Conservation (phyloP, 352 stramenopile species). For the Globisporangium megalacanthum region DNA sequence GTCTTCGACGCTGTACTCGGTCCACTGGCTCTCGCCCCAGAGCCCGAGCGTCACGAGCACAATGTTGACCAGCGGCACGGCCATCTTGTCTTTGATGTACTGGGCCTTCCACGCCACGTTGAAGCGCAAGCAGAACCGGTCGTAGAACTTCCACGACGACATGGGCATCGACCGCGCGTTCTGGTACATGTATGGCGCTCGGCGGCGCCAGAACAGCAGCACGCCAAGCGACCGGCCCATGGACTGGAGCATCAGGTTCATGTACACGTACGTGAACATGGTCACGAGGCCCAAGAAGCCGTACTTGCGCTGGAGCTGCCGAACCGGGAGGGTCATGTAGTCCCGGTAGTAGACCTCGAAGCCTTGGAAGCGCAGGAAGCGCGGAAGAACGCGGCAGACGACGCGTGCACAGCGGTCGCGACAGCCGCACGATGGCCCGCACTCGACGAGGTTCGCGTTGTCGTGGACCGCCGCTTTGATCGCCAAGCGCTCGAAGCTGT, state of each 20-base stretch:
- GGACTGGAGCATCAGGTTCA: slow-evolving; percentile 44
- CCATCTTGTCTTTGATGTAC: slow-evolving; percentile 55
- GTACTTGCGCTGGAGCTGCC: slow-evolving; percentile 33
- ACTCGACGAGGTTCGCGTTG: slow-evolving; percentile 43
- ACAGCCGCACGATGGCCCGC: neutral
- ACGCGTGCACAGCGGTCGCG: neutral
- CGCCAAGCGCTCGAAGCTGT: slow-evolving; percentile 22
- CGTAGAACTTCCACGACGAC: slow-evolving; percentile 24
- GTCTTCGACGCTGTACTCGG: slow-evolving; percentile 51
- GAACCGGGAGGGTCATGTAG: slow-evolving; percentile 29
- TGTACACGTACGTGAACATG: slow-evolving; percentile 50
- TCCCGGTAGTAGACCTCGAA: slow-evolving; percentile 30
- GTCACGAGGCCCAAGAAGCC: slow-evolving; percentile 28
- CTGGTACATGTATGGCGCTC: slow-evolving; percentile 40
- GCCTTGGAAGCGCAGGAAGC: neutral
- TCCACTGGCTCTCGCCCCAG: slow-evolving; percentile 44
- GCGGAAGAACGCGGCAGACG: neutral
- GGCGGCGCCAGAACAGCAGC: slow-evolving; percentile 31
- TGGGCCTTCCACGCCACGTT: slow-evolving; percentile 53
- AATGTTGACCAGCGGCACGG: slow-evolving; percentile 46
- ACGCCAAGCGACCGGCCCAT: slow-evolving; percentile 31
- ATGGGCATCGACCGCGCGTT: slow-evolving; percentile 19
- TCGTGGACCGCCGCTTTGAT: slow-evolving; percentile 50
- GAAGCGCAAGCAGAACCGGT: slow-evolving; percentile 48
- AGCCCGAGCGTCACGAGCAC: slow-evolving; percentile 36